Evolutionary conservation across 192 early-diverging fungal genomes (phyloP), one percentile per base, ranked within the genome.

Genomic region (Podila horticola): DNA sequence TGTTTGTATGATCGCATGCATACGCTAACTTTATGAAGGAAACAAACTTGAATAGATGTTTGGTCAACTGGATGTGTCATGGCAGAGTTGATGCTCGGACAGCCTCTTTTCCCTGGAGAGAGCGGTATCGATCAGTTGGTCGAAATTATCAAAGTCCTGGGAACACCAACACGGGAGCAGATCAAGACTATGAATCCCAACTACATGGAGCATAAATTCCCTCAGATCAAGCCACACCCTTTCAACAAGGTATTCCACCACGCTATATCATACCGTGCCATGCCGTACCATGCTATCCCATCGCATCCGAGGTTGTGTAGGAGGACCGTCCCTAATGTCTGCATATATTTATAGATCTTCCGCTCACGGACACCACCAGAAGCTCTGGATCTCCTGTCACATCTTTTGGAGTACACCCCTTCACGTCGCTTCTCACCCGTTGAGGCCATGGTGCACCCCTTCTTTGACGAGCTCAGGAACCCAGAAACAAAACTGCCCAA

Each of bases 131-230:
- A 99, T 82, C 98, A 99, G 82, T 87, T 99, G 30, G 98, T 99
- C 34, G 97, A 99, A 84, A 99, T 99, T 76, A 99, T 99, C 88
- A 99, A 99, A 86, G 94, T 98, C 15, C 89, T 99, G 15, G 98
- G 98, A 55, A 99, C 97, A 30, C 98, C 97, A 22, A 94, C 96
- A 51, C 86, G 91, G 66, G 97, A 99, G 69, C 96, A 99, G 85
- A 98, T 99, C 75, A 92, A 93, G 74, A 91, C 91, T 31, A 98
- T 99, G 98, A 99, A 99, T 84, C 95, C 94, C 58, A 96, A 97
- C 86, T 99, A 99, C 84, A 95, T 94, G 74, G 96, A 98, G 75
- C 97, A 98, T 87, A 97, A 97, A 81, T 99, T 99, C 82, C 98
- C 98, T 72, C 94, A 96, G 82, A 99, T 99, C 74, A 96, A 96